These are phyloP conservation scores for Gracilaria domingensis DNA, from an alignment of 23 red algal species.

Conservation along the genomic window DNA sequence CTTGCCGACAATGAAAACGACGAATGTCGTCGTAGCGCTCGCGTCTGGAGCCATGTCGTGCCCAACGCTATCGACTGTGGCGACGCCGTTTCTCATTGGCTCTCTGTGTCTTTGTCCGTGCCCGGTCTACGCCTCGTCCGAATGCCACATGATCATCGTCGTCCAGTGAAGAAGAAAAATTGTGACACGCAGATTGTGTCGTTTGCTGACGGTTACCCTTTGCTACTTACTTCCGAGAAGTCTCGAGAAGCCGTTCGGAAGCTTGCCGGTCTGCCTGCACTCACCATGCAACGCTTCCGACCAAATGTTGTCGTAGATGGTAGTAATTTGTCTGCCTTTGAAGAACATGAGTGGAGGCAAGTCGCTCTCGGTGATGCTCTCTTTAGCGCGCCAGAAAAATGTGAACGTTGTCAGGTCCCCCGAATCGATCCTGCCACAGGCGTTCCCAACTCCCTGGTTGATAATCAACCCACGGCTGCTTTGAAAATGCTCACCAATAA, in stretches of 20 bases:
- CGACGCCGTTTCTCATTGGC: constrained; percentile 2
- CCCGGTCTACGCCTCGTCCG: constrained; percentile 33
- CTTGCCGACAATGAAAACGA: background rate
- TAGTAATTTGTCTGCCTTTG: constrained; percentile 16
- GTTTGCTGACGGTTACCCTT: constrained; percentile 44
- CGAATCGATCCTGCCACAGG: constrained; percentile 40
- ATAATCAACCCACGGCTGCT: background rate
- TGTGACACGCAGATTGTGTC: background rate
- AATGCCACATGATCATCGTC: background rate
- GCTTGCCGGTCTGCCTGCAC: background rate
- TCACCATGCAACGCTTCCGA: constrained; percentile 13
- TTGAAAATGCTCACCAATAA: background rate
- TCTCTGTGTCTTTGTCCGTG: background rate
- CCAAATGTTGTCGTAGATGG: constrained; percentile 55
- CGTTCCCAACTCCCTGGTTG: background rate
- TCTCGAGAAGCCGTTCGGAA: background rate
- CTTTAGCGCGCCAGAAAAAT: constrained; percentile 60
- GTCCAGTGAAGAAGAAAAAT: background rate
- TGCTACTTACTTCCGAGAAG: constrained; percentile 17
- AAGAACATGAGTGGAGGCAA: constrained; percentile 57
- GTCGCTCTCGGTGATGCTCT: constrained; percentile 11
- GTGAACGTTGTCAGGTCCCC: constrained; percentile 68
- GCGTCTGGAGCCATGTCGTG: background rate
- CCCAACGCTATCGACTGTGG: constrained; percentile 46
- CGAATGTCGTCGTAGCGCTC: background rate